These are phyloP conservation scores for Lactarius akahatsu DNA, from an alignment of 768 basidiomycete genomes.

Conservation along the genomic window DNA sequence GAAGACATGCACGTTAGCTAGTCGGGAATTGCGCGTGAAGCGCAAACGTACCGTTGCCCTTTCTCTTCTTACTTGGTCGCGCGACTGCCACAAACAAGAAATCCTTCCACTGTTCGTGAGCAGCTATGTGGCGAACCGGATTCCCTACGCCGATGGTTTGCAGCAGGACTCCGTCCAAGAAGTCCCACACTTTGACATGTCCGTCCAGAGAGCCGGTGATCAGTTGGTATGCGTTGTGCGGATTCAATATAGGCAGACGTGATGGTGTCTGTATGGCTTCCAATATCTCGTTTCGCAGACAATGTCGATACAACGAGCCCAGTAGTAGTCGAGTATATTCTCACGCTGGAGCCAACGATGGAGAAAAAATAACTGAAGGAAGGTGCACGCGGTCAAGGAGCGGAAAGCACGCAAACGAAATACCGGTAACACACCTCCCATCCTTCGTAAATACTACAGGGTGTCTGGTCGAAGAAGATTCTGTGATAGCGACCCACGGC, in stretches of 20 bases:
- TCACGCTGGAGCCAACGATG: constrained; percentile 74
- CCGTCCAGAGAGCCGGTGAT: constrained; percentile 85
- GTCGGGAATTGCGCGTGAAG: neutral
- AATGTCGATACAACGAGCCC: constrained; percentile 82
- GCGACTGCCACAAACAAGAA: constrained; percentile 67
- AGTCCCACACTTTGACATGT: constrained; percentile 90
- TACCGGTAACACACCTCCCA: constrained; percentile 59
- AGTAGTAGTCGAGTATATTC: constrained; percentile 78
- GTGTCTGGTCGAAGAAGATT: constrained; percentile 59
- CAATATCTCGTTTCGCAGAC: constrained; percentile 47
- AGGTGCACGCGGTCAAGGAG: constrained; percentile 25
- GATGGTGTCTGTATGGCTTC: constrained; percentile 51
- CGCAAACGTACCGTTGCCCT: constrained; percentile 33
- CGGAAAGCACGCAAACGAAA: neutral
- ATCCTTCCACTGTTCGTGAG: constrained; percentile 66
- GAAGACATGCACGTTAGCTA: neutral
- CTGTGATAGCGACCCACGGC: constrained; percentile 73
- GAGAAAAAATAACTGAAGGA: constrained; percentile 81
- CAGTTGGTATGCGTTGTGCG: constrained; percentile 86
- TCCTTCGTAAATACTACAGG: constrained; percentile 86
- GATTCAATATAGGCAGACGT: constrained; percentile 76
- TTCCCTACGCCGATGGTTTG: constrained; percentile 69
- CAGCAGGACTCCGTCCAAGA: constrained; percentile 77
- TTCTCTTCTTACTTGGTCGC: constrained; percentile 48
- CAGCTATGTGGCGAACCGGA: constrained; percentile 69